Evolutionary conservation across 2,329 filamentous ascomycete genomes (phyloP).

Genomic region (Colletotrichum sidae): DNA sequence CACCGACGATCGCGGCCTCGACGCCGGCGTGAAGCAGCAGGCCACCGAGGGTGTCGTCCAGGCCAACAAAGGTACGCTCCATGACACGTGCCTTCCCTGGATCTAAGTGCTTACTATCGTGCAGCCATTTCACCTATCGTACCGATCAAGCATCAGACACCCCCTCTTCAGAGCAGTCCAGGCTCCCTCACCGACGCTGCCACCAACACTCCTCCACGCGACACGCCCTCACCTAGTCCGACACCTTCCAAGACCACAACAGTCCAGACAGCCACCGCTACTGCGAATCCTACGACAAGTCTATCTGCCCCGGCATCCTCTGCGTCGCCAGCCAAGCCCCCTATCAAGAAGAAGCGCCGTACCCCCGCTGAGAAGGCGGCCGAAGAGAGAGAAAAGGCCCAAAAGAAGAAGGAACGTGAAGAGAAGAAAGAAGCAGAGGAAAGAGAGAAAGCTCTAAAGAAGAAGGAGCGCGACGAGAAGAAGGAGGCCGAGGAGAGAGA

Average conservation of each 20-base stretch:
- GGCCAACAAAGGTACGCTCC: constrained; percentile 16
- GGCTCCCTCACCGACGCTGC: constrained; percentile 54
- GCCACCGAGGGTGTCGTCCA: constrained; percentile 24
- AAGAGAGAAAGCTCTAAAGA: constrained; percentile 50
- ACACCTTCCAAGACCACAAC: constrained; percentile 36
- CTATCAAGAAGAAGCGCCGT: constrained; percentile 57
- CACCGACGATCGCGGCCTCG: constrained; percentile 36
- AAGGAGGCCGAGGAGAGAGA: constrained; percentile 52
- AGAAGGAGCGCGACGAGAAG: constrained; percentile 49
- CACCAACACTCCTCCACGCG: constrained; percentile 52
- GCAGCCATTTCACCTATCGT: constrained; percentile 11
- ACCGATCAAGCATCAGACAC: constrained; percentile 33
- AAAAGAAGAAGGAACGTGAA: constrained; percentile 42
- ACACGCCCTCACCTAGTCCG: constrained; percentile 48
- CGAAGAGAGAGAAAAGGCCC: constrained; percentile 45
- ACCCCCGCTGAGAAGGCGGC: constrained; percentile 55
- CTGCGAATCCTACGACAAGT: constrained; percentile 11
- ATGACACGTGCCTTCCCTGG: not conserved
- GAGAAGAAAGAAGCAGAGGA: constrained; percentile 48
- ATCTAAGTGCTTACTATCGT: not conserved
- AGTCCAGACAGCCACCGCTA: not conserved
- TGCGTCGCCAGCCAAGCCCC: constrained; percentile 40
- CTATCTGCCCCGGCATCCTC: constrained; percentile 28
- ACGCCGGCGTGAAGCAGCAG: constrained; percentile 31
- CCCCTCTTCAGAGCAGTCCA: constrained; percentile 30